A percentile compares a stretch with the other conserved stretches of the same genome.
Conservation (phyloP, 768 basidiomycete species). For the Suillus alpinus region DNA sequence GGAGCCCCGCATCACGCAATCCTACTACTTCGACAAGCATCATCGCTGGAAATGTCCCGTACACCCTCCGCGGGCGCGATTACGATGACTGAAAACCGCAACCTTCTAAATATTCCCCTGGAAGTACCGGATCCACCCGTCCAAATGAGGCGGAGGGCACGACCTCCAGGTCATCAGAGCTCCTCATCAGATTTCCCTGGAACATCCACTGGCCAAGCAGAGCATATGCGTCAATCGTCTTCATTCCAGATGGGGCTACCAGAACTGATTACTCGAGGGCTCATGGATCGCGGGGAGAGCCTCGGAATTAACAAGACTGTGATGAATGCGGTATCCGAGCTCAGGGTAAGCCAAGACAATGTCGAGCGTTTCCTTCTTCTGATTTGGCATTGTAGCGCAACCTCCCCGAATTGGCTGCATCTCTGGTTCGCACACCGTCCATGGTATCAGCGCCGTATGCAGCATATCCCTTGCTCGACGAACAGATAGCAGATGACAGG, state of each 20-base stretch:
- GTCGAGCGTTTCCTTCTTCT: background rate
- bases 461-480: slow-evolving; percentile 64
- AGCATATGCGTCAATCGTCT: slow-evolving; percentile 40
- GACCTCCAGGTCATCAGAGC: slow-evolving; percentile 28
- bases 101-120: slow-evolving; percentile 66
- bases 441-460: slow-evolving; percentile 36
- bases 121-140: slow-evolving; percentile 55
- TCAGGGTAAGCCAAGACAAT: slow-evolving; percentile 50
- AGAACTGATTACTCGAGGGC: slow-evolving; percentile 68
- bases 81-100: slow-evolving; percentile 78
- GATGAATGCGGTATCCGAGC: slow-evolving; percentile 75
- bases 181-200: slow-evolving; percentile 20
- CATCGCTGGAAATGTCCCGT: slow-evolving; percentile 72
- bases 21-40: slow-evolving; percentile 81
- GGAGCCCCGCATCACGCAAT: slow-evolving; percentile 53
- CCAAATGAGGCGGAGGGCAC: slow-evolving; percentile 34
- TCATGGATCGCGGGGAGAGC: slow-evolving; percentile 75
- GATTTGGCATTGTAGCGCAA: slow-evolving; percentile 54
- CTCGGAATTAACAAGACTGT: slow-evolving; percentile 83
- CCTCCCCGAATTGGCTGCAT: slow-evolving; percentile 77
- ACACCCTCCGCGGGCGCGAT: slow-evolving; percentile 74
- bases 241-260: slow-evolving; percentile 54
- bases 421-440: slow-evolving; percentile 55
- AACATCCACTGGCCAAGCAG: slow-evolving; percentile 15
- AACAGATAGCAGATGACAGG: slow-evolving; percentile 52